Evolutionary conservation across 345 rosid species (phyloP).

Genomic region (Mercurialis annua): DNA sequence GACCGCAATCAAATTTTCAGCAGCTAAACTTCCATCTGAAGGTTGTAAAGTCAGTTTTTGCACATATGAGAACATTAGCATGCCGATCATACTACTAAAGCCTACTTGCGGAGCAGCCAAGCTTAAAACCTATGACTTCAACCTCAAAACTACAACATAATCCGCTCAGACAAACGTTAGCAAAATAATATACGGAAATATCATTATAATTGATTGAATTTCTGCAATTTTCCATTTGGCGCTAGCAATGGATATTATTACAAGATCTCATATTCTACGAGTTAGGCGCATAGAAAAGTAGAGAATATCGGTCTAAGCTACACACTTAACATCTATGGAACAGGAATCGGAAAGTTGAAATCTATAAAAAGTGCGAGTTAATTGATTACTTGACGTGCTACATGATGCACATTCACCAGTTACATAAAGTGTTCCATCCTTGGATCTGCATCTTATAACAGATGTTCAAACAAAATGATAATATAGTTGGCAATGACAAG

Average conservation of each 20-base stretch:
- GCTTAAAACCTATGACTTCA: neutral
- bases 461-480: neutral
- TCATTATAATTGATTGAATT: neutral
- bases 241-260: no score
- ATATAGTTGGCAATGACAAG: neutral
- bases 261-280: neutral
- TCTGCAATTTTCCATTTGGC: no score
- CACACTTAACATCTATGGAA: neutral
- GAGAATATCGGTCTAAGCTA: neutral
- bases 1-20: neutral
- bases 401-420: neutral
- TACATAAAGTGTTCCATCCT: neutral
- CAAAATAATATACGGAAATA: neutral
- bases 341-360: neutral
- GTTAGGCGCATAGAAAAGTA: neutral
- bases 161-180: neutral
- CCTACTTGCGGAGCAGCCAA: neutral
- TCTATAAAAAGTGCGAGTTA: neutral
- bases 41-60: neutral
- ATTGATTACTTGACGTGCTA: neutral
- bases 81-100: neutral
- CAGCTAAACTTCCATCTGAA: neutral
- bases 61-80: neutral
- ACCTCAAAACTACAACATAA: neutral
- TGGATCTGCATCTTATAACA: constrained; percentile 8